Base-by-base conservation (phyloP, 495 filamentous ascomycete species). In the Tuber umbilicatum region DNA sequence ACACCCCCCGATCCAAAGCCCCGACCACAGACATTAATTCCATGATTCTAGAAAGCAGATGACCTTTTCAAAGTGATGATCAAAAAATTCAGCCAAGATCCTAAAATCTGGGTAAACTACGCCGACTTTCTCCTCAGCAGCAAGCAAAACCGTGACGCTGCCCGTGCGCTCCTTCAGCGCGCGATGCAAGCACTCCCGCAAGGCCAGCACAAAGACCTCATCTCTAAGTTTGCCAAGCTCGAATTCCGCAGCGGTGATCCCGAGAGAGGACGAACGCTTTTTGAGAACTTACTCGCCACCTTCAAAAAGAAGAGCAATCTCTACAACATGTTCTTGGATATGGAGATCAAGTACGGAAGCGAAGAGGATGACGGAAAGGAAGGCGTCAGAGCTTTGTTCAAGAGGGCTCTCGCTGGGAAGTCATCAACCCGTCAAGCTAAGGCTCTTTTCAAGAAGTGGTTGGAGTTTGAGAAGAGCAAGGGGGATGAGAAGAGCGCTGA, bases 181-280 rank as follows among this genome's bases (percentile, higher is more conserved):
- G 95, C 96, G 42, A 89, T 91, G 43, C 94, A 98, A 85, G 91
- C 92, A 10, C 89, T 99, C 23, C 91, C 90, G 72, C 74, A 85
- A 73, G 84, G 90, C 81, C 86, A 90, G 31, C 92, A 95, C 84
- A 87, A 94, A 71, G 87, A 89, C 70, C 89, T 96, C 1, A 93
- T 94, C 73, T 75, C 78, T 76, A 93, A 93, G 81, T 97, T 98
- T 82, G 95, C 90, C 1, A 91, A 91, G 71, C 87, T 99, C 10
- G 95, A 99, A 83, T 99, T 96, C 87, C 89, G 89, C 76, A 89
- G 92, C 79, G 96, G 94, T 45, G 93, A 95, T 79, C 86, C 92
- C 5, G 95, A 99, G 85, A 92, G 93, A 41, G 95, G 94, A 35
- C 91, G 96, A 14, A 98, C 95, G 7, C 90, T 98, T 67, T 97